A percentile compares a stretch with the other conserved stretches of the same genome.
Evolutionary conservation across 129 eudicot genomes (phyloP).

Genomic region (Centaurea solstitialis): DNA sequence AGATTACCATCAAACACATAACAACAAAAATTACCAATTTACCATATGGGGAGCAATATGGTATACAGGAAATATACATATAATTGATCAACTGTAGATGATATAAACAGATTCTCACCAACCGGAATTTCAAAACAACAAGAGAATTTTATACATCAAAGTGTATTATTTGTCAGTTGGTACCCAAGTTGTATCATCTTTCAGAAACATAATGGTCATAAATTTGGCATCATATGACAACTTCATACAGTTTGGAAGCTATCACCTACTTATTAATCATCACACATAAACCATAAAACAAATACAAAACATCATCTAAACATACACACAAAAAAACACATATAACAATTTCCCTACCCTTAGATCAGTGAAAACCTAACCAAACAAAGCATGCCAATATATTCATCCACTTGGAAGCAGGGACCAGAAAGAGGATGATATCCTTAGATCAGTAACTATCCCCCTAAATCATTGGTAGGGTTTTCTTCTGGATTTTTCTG

Average conservation of each 20-base stretch:
- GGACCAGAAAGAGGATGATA: not conserved
- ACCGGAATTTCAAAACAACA: not conserved
- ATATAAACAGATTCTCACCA: not conserved
- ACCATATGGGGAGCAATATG: not conserved
- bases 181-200: not conserved
- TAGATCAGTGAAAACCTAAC: slow-evolving; percentile 5
- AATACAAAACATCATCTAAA: slow-evolving; percentile 8
- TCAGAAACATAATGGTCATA: not conserved
- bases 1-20: not conserved
- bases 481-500: slow-evolving; percentile 21
- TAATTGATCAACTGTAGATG: not conserved
- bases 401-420: slow-evolving; percentile 1
- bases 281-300: not conserved
- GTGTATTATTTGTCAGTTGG: not conserved
- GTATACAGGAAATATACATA: not conserved
- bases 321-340: slow-evolving; percentile 5
- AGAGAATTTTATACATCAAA: not conserved
- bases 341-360: not conserved
- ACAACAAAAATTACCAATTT: not conserved
- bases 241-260: not conserved
- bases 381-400: not conserved
- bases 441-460: slow-evolving; percentile 21
- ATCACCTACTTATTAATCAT: not conserved
- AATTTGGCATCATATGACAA: not conserved
- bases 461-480: slow-evolving; percentile 37